Evolutionary conservation across 2,329 filamentous ascomycete genomes (phyloP), one percentile per base, ranked within the genome.

Genomic region (Aspergillus amoenus): DNA sequence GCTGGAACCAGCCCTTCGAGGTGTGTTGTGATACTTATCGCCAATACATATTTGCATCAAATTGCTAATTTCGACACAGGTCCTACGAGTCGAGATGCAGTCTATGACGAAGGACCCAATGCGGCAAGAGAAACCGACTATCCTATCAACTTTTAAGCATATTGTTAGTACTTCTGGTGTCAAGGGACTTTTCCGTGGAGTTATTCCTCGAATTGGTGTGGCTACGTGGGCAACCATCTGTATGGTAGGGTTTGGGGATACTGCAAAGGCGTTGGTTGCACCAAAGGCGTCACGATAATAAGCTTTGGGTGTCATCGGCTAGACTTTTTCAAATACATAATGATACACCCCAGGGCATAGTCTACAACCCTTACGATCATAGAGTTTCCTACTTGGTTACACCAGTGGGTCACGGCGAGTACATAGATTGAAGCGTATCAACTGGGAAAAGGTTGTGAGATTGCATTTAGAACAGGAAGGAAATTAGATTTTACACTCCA

Each of bases 1-100:
- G 57, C 7, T 65, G 63, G 63, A 64, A 65, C 41, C 63, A 65
- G 57, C 63, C 63, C n/a, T 58, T 65, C 17, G 61, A 64, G 46
- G 63, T 63, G 11, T 18, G 24, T 21, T 47, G 7, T 32, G 44
- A 30, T 30, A 30, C 27, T 9, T 30, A 9, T 30, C 8, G 12
- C 24, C 12, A 8, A 30, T 5, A 17, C 8, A 12, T 5, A 13
- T 5, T 5, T 21, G 11, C 7, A 13, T 5, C 11, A 24, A 2
- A 15, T 18, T 13, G 27, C n/a, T 47, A 21, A 47, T n/a, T 11
- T 34, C 6, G 6, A 18, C 24, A 13, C n/a, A 47, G 44, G 48
- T 51, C 9, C 5, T 61, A 15, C 56, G 61, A 2, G 61, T 62
- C 5, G 61, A 61, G 24, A 56, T 62, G 53, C 61, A 61, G 27